Evolutionary conservation across 768 basidiomycete species (phyloP), one percentile per base, ranked within the genome.

Genomic region (Dacryopinax primogenitus): DNA sequence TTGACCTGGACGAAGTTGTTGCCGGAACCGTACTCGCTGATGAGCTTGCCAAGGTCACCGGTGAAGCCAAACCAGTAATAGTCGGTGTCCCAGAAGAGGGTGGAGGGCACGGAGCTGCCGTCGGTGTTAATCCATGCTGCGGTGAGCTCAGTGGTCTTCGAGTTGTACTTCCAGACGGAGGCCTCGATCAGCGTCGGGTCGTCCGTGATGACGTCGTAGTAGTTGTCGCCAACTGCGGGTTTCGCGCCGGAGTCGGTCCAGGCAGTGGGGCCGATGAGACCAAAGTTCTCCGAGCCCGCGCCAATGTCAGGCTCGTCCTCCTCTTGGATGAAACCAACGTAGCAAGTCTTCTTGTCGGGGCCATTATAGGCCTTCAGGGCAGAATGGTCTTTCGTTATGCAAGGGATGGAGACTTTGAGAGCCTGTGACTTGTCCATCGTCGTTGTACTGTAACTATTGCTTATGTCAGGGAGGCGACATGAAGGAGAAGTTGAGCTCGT

Each of bases 311-410:
- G 51, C 51, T 58, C 51, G 51, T 58, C 51, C 18, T 58, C 26
- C 51, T 58, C 51, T 30, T 58, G 51, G 18, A 58, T 32, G 51
- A 58, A 58, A 58, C 51, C 51, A 18, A 58, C 51, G 51, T 58
- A 58, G 18, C 26, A 30, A 21, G 51, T 58, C 51, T 58, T 58
- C 26, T 3, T 18, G 18, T 58, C 51, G 11, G 51, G 51, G 30
- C 51, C 51, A 30, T 58, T 58, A 30, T 23, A 13, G 15, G 51
- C 51, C 26, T 58, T 58, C 3, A 58, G 51, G 26, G 32, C 26
- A 11, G 51, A 58, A 2, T 23, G 51, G 26, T 58, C 6, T 2
- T 23, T 3, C 23, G 51, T 58, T 6, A 58, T 23, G 26, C 51
- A 58, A 28, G 51, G 51, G 51, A 58, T 58, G 9, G 51, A 58